Evolutionary conservation across 23 red algal genomes (phyloP), one percentile per base, ranked within the genome.

Genomic region (Gracilaria domingensis): DNA sequence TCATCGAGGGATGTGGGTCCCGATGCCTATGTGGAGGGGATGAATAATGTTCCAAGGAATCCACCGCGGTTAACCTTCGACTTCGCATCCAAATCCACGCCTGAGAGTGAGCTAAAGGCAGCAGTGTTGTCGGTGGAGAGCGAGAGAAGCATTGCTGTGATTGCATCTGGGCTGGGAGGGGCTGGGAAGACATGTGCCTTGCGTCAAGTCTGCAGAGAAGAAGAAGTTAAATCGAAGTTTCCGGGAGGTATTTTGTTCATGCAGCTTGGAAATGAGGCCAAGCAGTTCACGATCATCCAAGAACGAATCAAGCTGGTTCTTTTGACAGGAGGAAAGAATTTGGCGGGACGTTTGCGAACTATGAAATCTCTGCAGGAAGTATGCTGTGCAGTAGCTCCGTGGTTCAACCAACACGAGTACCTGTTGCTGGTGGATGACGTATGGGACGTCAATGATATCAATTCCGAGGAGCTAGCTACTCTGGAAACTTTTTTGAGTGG

Each of bases 341-440:
- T 11, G 14, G 62, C 62, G 14, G 7, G 14, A 5, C 5, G 34
- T 5, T 8, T 67, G 11, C 6, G 62, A 36, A 14, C 26, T 30
- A 11, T 33, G 62, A 36, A 67, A 14, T 8, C 26, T 5, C 62
- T 67, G 28, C 34, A 36, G 11, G 62, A 67, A 11, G 62, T 14
- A 30, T 30, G 26, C 62, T 8, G 14, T 14, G 34, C 5, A 11
- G 62, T 5, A 5, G 5, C 28, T 36, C 14, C 14, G 34, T 67
- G 62, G 62, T 67, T 67, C 14, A 36, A 11, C 6, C 14, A 5
- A 5, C 62, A 36, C 14, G 14, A 5, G 7, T 67, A 14, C 34
- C 62, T 67, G 14, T 67, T 67, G 6, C 62, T 67, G 62, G 14
- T 67, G 7, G 62, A 67, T 67, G 62, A 67, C 14, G 14, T 67